phyloP scores from a whole-genome alignment of 805 yeast species.

The Starmera quercuum region DNA sequence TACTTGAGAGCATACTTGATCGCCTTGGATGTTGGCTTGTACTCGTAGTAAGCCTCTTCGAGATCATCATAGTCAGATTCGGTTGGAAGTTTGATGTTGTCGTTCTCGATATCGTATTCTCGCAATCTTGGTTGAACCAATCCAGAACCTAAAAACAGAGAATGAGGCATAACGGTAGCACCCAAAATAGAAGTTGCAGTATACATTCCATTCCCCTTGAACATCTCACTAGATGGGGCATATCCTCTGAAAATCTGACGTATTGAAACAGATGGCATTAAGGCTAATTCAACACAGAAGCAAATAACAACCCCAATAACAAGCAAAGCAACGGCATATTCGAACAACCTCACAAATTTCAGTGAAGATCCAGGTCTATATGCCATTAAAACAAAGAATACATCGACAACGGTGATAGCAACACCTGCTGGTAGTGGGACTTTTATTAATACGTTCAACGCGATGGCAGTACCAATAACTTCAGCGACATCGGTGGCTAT shows the following conservation, averaged over 20 bases:
- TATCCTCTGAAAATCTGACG: conserved; percentile 56
- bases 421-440: conserved; percentile 79
- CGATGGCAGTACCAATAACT: conserved; percentile 88
- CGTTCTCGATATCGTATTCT: conserved; percentile 62
- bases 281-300: conserved; percentile 64
- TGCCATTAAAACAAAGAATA: conserved; percentile 69
- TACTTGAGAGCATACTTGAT: conserved; percentile 64
- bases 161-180: conserved; percentile 94
- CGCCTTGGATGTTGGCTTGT: conserved; percentile 68
- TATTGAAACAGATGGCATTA: conserved; percentile 36
- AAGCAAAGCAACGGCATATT: conserved; percentile 60
- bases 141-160: conserved; percentile 78
- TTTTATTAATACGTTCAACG: conserved; percentile 65
- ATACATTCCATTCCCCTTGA: conserved; percentile 58
- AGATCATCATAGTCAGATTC: conserved; percentile 11
- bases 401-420: conserved; percentile 71
- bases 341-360: conserved; percentile 66
- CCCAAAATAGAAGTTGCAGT: conserved; percentile 78
- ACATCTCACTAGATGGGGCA: conserved; percentile 49
- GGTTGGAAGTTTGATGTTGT: conserved; percentile 30
- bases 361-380: conserved; percentile 73
- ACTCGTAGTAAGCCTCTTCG: conserved; percentile 35
- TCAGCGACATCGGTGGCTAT: conserved; percentile 92
- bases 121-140: conserved; percentile 77
- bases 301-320: conserved; percentile 74